A percentile compares a stretch with the other conserved stretches of the same genome.
Conservation (phyloP, 345 rosid genomes). For the Abelmoschus esculentus region DNA sequence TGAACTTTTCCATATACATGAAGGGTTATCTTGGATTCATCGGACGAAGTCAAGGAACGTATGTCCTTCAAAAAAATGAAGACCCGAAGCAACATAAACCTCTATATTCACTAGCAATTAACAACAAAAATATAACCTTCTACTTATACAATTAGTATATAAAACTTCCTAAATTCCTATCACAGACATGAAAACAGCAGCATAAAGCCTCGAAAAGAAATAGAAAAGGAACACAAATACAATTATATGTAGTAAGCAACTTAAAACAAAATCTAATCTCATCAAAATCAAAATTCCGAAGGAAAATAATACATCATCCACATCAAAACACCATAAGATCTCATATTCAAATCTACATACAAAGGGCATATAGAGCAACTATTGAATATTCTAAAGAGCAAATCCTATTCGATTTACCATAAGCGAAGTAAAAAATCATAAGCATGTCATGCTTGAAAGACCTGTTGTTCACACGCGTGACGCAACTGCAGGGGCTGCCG, state of each 20-base stretch:
- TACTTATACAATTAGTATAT: background rate
- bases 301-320: background rate
- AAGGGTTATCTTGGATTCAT: background rate
- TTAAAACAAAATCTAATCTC: background rate
- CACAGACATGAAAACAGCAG: too few relatives aligned
- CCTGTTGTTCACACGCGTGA: conserved; percentile 36
- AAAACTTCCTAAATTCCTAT: too few relatives aligned
- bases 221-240: background rate
- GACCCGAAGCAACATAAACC: background rate
- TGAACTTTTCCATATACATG: background rate
- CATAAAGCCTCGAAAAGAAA: background rate
- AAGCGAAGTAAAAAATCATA: background rate
- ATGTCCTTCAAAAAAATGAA: background rate
- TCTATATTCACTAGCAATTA: background rate
- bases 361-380: background rate
- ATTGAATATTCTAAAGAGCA: background rate
- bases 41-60: background rate
- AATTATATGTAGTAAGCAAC: background rate
- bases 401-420: background rate
- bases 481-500: conserved; percentile 32
- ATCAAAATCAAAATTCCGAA: background rate
- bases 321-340: background rate
- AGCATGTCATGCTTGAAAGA: background rate
- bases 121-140: background rate
- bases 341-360: conserved; percentile 6